phyloP scores from a whole-genome alignment of 257 asterid species.

The Nicotiana benthamiana region DNA sequence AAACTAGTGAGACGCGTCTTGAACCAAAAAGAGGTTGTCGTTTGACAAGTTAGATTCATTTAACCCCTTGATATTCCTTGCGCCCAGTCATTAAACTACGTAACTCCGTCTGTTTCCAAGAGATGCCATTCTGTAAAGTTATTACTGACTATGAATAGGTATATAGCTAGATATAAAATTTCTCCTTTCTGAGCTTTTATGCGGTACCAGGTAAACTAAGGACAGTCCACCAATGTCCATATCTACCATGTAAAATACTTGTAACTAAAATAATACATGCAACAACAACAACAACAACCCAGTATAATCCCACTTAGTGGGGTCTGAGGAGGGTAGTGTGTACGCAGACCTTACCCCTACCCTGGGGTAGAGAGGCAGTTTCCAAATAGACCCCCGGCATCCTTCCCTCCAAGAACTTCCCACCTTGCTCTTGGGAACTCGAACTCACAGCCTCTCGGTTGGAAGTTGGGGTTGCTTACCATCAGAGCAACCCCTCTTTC shows the following conservation, averaged over 20 bases:
- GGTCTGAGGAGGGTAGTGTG: no score
- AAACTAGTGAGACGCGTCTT: neutral
- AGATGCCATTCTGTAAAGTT: neutral
- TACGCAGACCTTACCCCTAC: no score
- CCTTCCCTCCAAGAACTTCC: no score
- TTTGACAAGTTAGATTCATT: neutral
- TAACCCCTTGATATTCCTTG: neutral
- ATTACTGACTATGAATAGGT: neutral
- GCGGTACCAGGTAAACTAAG: neutral
- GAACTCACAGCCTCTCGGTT: no score
- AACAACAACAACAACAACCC: no score
- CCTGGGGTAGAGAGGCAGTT: no score
- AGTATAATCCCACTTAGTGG: no score
- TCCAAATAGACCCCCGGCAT: no score
- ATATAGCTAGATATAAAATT: neutral
- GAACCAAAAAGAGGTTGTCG: neutral
- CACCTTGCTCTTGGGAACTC: no score
- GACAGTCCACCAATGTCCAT: neutral
- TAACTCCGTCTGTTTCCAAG: neutral
- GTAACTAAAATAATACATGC: neutral
- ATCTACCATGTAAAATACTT: neutral
- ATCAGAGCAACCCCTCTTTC: no score
- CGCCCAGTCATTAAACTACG: neutral
- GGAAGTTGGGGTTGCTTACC: no score
- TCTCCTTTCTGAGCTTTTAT: neutral